Percentiles rank a stretch among this genome's conserved stretches.
phyloP scores from a whole-genome alignment of 140 eudicot species.

The Bidens hawaiensis region DNA sequence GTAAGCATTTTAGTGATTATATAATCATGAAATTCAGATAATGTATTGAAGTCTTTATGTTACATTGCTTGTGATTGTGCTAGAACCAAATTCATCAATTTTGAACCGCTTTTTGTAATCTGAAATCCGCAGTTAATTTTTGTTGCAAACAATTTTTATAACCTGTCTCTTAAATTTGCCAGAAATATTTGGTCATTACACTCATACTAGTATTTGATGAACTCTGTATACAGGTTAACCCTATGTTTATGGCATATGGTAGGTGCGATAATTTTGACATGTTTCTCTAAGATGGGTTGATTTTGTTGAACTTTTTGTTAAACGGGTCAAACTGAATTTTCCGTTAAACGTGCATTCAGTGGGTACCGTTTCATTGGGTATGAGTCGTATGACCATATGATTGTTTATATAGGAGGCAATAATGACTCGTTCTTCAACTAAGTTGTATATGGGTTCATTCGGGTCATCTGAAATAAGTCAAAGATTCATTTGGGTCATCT shows the following conservation, averaged over 20 bases:
- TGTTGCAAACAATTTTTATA: neutral
- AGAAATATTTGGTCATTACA: no score
- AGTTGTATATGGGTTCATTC: no score
- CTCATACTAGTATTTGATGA: neutral
- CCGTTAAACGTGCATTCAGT: no score
- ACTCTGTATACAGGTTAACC: neutral
- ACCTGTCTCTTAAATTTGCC: no score
- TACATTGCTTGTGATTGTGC: slow-evolving; percentile 4
- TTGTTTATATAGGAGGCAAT: no score
- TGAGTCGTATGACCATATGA: no score
- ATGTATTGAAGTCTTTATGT: neutral
- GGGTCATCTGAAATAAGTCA: no score
- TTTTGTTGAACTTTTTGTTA: neutral
- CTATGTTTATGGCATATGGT: neutral
- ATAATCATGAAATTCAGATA: neutral
- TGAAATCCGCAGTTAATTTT: neutral
- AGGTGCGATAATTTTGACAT: neutral
- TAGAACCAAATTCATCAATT: neutral
- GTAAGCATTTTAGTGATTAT: neutral
- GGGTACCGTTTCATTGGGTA: no score
- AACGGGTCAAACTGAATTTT: neutral
- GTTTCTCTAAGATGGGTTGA: neutral
- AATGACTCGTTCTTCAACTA: no score
- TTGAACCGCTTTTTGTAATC: neutral
- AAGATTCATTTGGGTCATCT: no score